Evolutionary conservation across 1,284 basidiomycete genomes (phyloP).

Genomic region (Earliella scabrosa): DNA sequence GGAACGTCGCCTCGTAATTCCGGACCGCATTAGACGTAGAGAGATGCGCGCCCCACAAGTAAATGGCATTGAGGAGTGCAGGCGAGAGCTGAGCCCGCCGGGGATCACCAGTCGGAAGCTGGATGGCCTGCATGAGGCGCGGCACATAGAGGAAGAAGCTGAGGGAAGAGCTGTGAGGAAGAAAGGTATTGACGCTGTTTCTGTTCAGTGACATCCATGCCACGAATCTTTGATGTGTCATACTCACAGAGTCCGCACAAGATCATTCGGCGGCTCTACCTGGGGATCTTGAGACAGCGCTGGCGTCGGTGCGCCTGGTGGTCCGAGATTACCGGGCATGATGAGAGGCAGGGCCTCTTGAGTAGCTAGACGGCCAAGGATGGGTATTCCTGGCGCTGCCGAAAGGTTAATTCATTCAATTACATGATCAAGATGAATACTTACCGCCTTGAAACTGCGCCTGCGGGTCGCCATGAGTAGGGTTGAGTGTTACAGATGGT

Average conservation of each 20-base stretch:
- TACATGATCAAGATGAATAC: neutral
- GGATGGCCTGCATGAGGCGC: conserved; percentile 22
- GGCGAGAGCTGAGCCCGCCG: conserved; percentile 26
- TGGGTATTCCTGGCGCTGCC: conserved; percentile 8
- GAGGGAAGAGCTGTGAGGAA: conserved; percentile 37
- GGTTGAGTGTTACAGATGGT: conserved; percentile 24
- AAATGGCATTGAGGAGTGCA: conserved; percentile 34
- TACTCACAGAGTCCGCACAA: conserved; percentile 28
- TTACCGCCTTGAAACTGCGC: conserved; percentile 10
- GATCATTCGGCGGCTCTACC: conserved; percentile 22
- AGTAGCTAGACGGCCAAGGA: conserved; percentile 10
- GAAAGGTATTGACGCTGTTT: conserved; percentile 44
- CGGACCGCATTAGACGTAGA: conserved; percentile 24
- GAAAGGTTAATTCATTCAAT: conserved; percentile 5
- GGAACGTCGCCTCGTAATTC: conserved; percentile 29
- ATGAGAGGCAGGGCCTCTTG: conserved; percentile 5
- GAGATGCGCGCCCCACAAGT: conserved; percentile 34
- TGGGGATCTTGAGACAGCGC: conserved; percentile 15
- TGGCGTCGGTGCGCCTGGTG: neutral
- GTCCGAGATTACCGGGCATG: conserved; percentile 3
- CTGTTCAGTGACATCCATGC: conserved; percentile 21
- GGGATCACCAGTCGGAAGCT: conserved; percentile 18
- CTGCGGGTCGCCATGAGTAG: neutral
- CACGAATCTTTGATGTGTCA: neutral
- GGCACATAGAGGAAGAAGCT: conserved; percentile 28